A percentile compares a stretch with the other conserved stretches of the same genome.
Evolutionary conservation across 345 rosid species (phyloP).

Genomic region (Lenwebbia sp.): DNA sequence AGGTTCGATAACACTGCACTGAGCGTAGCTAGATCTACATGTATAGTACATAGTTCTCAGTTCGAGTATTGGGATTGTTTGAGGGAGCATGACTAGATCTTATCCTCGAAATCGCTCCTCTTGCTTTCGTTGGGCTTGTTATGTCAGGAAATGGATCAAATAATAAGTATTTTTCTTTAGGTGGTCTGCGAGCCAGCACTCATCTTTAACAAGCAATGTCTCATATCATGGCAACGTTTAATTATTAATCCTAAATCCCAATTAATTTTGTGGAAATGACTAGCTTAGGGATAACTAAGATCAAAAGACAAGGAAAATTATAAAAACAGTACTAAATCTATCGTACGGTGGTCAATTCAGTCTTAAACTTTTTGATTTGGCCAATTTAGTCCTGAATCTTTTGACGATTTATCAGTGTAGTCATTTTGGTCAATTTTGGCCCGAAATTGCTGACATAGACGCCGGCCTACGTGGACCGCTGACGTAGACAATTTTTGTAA

Average conservation of each 20-base stretch:
- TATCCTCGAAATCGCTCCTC: neutral
- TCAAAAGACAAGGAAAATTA: neutral
- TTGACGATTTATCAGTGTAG: neutral
- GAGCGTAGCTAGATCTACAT: neutral
- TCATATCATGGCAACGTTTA: neutral
- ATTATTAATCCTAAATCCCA: neutral
- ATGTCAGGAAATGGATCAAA: neutral
- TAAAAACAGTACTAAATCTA: neutral
- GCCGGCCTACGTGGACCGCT: too few relatives aligned
- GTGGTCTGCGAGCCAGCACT: neutral
- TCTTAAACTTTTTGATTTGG: fast-evolving
- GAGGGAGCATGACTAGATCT: neutral
- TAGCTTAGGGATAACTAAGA: neutral
- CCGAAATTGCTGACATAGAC: fast-evolving
- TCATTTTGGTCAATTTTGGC: fast-evolving
- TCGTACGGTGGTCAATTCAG: fast-evolving
- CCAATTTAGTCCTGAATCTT: fast-evolving
- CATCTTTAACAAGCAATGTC: neutral
- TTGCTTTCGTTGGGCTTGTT: neutral
- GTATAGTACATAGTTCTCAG: neutral
- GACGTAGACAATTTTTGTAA: fast-evolving
- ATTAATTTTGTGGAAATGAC: neutral
- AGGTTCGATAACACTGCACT: neutral
- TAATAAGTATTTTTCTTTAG: neutral
- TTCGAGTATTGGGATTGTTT: neutral